Evolutionary conservation across 768 basidiomycete genomes (phyloP), one percentile per base, ranked within the genome.

Genomic region (Naganishia antarctica): DNA sequence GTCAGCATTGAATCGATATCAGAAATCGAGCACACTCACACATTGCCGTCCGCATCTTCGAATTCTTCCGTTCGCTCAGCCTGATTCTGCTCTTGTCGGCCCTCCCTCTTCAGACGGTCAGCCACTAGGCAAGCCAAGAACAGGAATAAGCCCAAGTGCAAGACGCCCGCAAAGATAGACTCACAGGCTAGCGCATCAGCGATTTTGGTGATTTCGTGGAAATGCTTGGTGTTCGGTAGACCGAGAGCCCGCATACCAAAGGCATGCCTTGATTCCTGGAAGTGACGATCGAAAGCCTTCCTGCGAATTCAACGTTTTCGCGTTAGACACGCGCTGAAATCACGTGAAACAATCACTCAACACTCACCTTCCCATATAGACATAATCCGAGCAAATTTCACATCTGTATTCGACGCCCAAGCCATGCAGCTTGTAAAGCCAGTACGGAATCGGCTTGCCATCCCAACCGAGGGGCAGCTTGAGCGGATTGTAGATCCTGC

Each of bases 191-290:
- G 84, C 0, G 93, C 96, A 80, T 99, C 96, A 72, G 92, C 89
- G 68, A 99, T 99, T 58, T 87, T 85, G 26, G 92, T 98, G 66
- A 99, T 97, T 78, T 96, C 96, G 74, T 96, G 92, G 82, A 98
- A 99, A 79, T 99, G 96, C 78, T 94, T 97, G 1, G 94, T 98
- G 69, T 97, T 97, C 0, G 96, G 96, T 63, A 99, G 82, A 37
- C 96, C 96, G 29, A 99, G 83, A 12, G 94, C 92, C 50, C 91
- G 87, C 91, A 99, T 96, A 25, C 93, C 96, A 70, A 97, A 98
- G 0, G 96, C 90, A 79, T 99, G 96, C 61, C 93, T 83, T 28
- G 91, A 89, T 82, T 98, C 96, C 84, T 89, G 74, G 66, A 64
- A 73, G 64, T 68, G 67, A 44, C 70, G 65, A 68, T 80, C 73